These are phyloP conservation scores for Cucumis cinereus DNA, from an alignment of 306 rosid species.

Conservation along the genomic window DNA sequence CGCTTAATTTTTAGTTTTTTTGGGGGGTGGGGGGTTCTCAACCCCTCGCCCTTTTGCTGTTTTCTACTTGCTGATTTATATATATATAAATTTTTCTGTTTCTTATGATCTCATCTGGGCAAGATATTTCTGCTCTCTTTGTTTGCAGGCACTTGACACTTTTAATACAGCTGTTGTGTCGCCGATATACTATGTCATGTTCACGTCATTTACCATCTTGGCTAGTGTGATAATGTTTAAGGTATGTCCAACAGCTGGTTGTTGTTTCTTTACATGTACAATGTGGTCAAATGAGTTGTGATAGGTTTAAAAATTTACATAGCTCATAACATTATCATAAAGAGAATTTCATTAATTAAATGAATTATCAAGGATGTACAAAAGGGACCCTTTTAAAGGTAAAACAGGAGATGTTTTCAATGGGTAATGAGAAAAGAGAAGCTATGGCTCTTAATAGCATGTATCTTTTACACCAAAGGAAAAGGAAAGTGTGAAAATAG, in stretches of 20 bases:
- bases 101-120: constrained; percentile 4
- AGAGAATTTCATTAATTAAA: too few species aligned
- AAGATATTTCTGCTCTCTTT: constrained; percentile 11
- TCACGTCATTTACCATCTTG: constrained; percentile 92
- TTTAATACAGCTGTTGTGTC: constrained; percentile 99
- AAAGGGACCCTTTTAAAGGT: too few species aligned
- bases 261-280: not conserved
- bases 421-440: too few species aligned
- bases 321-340: not conserved
- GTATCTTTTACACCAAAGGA: too few species aligned
- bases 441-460: too few species aligned
- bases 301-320: not conserved
- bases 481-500: too few species aligned
- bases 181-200: constrained; percentile 95
- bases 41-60: too few species aligned
- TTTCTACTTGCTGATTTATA: too few species aligned
- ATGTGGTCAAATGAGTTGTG: not conserved
- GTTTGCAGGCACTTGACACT: constrained; percentile 89
- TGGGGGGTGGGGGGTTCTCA: too few species aligned
- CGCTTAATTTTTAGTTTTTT: too few species aligned
- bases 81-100: not conserved
- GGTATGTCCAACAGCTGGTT: constrained; percentile 31
- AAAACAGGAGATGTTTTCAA: too few species aligned
- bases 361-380: too few species aligned
- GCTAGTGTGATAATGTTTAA: constrained; percentile 98